Evolutionary conservation across 208 protist genomes (phyloP), one percentile per base, ranked within the genome.

Genomic region (Leishmania major): DNA sequence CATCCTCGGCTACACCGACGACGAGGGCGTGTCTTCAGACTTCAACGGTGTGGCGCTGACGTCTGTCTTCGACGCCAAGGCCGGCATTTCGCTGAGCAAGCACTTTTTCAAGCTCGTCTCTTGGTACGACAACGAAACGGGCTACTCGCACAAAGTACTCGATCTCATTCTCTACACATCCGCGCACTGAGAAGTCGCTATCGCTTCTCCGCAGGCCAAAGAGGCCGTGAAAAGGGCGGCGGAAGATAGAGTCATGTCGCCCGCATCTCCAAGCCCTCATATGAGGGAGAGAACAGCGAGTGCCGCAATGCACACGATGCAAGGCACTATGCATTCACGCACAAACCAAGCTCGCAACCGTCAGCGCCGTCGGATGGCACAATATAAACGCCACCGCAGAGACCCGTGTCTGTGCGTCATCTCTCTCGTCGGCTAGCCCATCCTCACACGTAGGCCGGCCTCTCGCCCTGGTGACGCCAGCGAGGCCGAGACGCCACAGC

Each of bases 91-190:
- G 82, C 88, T 98, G 81, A 99, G 96, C 87, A 87, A 95, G 62
- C 86, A 92, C 78, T 99, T 99, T 92, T 98, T 99, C 86, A 99
- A 99, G 97, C 81, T 99, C 64, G 92, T 99, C 69, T 92, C 98
- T 10, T 99, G 99, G 99, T 99, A 99, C 90, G 99, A 99, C 91
- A 99, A 99, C 94, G 99, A 99, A 92, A 99, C 91, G 91, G 99
- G 99, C 73, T 99, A 99, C 93, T 99, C 97, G 75, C 95, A 98
- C 96, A 97, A 99, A 81, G 98, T 99, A 35, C 92, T 99, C 81
- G 99, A 99, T 88, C 95, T 99, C 71, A 82, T 99, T 49, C 76
- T 82, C 75, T 92, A 94, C 88, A 98, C 95, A 67, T 89, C 87
- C 35, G 76, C 78, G 53, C 90, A 88, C 85, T 83, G 51, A 75